Base-by-base conservation (phyloP, 257 asterid species). In the Ophiorrhiza pumila region DNA sequence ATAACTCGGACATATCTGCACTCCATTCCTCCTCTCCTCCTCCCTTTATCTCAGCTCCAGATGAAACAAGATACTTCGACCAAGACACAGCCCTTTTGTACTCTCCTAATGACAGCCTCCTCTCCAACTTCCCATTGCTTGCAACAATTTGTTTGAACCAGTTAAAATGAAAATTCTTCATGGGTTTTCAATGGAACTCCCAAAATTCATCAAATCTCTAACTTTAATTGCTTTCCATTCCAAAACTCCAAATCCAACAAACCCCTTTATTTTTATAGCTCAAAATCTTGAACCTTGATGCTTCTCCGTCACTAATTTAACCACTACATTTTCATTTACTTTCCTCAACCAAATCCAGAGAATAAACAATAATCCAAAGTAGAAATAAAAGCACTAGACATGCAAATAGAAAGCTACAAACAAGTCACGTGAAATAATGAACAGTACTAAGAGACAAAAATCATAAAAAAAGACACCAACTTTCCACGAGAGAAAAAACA, bases 1-100 rank as follows among this genome's bases (percentile, higher is more conserved):
- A 94, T 49, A 94, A 85, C 87, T 85, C 93, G 2, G 99, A 91
- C 96, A 94, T 91, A 68, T 94, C 99, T 59, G 99, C 99, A 73
- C 96, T 94, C 99, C 99, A 91, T 65, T 86, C 93, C 31, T 86
- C 96, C 35, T 84, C 95, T 0, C 92, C 88, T 18, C 86, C 91
- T 11, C 89, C 93, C 75, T 88, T 91, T 14, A 90, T 88, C 79
- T 83, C 95, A 31, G 90, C 96, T 4, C 96, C 97, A 1, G 96
- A 88, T 29, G 97, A 91, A 32, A 91, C 93, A 58, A 94, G 77
- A 79, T 94, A 94, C 71, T 91, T 94, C 8, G 99, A 94, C 99
- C 99, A 94, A 46, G 99, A 94, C 60, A 85, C 82, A 2, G 97
- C 99, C 42, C 99, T 81, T 20, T 72, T 87, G 85, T 94, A 94